Base-by-base conservation (phyloP, 1,284 basidiomycete species). In the Ceratobasidium sp. region DNA sequence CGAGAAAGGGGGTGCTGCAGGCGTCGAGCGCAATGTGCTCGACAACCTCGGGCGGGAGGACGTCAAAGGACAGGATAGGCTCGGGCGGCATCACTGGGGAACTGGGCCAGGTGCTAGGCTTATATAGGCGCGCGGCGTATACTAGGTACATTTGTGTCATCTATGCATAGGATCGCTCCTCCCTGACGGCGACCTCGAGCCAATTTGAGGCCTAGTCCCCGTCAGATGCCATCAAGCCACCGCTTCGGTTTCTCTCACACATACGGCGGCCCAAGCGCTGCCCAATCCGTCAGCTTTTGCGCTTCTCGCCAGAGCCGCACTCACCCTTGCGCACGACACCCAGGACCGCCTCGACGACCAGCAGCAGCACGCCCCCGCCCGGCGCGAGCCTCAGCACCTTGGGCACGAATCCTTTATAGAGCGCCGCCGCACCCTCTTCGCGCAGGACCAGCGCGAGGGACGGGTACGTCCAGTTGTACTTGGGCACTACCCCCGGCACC, bases 401-500 rank as follows among this genome's bases (percentile, higher is more conserved):
- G 16, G 94, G 94, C 35, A 94, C 87, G 84, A 97, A 97, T 20
- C 96, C 97, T 85, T 98, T 98, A 90, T 99, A 99, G 62, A 99
- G 88, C 3, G 96, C 97, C 5, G 87, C 91, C 3, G 93, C 82
- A 35, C 97, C 97, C 86, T 99, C 97, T 86, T 98, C 95, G 60
- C 93, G 90, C 79, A 94, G 91, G 81, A 99, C 95, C 16, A 92
- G 92, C 52, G 91, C 86, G 59, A 95, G 86, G 46, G 70, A 60
- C 89, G 95, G 94, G 84, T 96, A 96, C 69, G 96, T 95, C 92
- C 97, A 97, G 86, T 96, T 95, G 86, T 96, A 97, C 84, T 96
- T 97, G 41, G 93, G 93, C 6, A 85, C 85, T 23, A 91, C 89
- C 50, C 94, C 86, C 46, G 85, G 90, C 46, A 93, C 89, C 81